These are phyloP conservation scores for Salix udensis DNA, from an alignment of 345 rosid species.

Conservation along the genomic window DNA sequence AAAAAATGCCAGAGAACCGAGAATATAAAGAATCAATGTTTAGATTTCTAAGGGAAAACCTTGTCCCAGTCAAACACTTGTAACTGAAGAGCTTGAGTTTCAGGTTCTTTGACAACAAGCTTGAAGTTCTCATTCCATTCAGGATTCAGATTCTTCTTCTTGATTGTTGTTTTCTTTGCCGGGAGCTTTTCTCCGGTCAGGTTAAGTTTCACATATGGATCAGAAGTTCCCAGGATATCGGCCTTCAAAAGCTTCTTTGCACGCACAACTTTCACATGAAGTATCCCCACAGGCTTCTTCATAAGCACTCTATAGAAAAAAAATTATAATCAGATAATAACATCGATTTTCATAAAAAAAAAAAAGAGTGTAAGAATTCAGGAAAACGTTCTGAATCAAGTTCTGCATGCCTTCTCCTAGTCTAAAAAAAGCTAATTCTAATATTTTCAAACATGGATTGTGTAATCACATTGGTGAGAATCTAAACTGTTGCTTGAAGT, in stretches of 20 bases:
- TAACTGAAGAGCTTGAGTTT: constrained; percentile 56
- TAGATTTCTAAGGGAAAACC: constrained; percentile 31
- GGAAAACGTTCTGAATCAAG: not conserved
- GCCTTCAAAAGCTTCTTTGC: constrained; percentile 59
- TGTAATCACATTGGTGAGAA: not conserved
- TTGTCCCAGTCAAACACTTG: constrained; percentile 84
- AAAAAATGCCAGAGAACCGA: not conserved
- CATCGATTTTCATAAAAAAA: not conserved
- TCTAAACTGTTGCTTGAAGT: too few relatives aligned
- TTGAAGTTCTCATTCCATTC: constrained; percentile 79
- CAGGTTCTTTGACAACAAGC: constrained; percentile 60
- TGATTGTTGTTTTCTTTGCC: constrained; percentile 64
- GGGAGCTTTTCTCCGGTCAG: constrained; percentile 60
- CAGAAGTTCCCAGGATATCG: constrained; percentile 66
- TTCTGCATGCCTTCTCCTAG: not conserved
- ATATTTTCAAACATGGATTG: not conserved
- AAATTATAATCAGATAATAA: constrained; percentile 3
- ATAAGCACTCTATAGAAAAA: constrained; percentile 36
- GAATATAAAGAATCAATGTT: not conserved
- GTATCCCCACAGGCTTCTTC: constrained; percentile 78
- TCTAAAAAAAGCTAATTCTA: not conserved
- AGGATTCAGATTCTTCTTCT: constrained; percentile 71
- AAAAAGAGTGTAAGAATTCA: not conserved
- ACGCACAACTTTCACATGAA: constrained; percentile 60
- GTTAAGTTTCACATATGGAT: constrained; percentile 65